These are phyloP conservation scores for Thermomyces lanuginosus DNA, from an alignment of 2,329 filamentous ascomycete genomes.

Conservation along the genomic window DNA sequence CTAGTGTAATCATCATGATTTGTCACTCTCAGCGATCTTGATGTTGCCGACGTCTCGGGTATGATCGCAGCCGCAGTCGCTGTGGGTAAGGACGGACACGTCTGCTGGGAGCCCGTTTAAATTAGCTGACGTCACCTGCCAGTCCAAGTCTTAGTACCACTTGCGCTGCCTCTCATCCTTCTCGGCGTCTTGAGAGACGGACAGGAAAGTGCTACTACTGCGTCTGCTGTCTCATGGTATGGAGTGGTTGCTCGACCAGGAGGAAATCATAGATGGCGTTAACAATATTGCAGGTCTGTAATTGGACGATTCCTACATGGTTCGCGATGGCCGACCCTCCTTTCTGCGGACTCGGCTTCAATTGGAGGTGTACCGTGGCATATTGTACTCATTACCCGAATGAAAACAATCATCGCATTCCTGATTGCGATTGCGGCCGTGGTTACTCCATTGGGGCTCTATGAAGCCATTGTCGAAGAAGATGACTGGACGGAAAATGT, in stretches of 20 bases:
- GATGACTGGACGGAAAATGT: constrained; percentile 5
- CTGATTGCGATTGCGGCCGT: constrained; percentile 28
- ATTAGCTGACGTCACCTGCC: too few species aligned
- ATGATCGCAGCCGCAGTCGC: constrained; percentile 25
- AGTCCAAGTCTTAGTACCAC: constrained; percentile 24
- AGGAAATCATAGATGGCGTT: too few species aligned
- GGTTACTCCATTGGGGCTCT: constrained; percentile 32
- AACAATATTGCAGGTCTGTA: constrained; percentile 24
- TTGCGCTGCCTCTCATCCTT: constrained; percentile 21
- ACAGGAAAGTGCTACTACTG: constrained; percentile 23
- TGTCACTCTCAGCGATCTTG: constrained; percentile 9
- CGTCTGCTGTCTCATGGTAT: constrained; percentile 15
- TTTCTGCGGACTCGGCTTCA: constrained; percentile 23
- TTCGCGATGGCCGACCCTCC: constrained; percentile 28
- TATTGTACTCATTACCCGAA: constrained; percentile 12
- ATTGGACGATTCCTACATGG: constrained; percentile 21
- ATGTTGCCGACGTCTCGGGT: constrained; percentile 25
- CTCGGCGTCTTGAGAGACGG: constrained; percentile 22
- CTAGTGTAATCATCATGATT: too few species aligned
- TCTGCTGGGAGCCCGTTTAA: too few species aligned
- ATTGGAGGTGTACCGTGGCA: constrained; percentile 16
- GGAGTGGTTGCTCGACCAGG: too few species aligned
- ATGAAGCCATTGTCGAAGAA: constrained; percentile 19
- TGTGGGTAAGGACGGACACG: too few species aligned
- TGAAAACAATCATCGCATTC: constrained; percentile 11